Evolutionary conservation across 1,284 basidiomycete genomes (phyloP).

Genomic region (Cryptococcus neoformans): DNA sequence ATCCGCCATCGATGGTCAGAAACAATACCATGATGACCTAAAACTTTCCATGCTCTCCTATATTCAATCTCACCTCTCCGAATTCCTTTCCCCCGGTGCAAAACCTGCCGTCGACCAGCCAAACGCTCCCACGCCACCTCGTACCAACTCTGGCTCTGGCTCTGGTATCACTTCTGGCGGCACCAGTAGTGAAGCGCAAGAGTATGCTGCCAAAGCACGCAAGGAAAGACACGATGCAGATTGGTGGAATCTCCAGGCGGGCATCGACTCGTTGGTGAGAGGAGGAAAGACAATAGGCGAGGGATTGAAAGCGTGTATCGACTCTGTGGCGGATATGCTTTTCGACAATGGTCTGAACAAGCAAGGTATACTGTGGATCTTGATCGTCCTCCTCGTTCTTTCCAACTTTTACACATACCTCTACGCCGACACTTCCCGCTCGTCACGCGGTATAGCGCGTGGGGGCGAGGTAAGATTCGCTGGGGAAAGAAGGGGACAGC

Average conservation of each 20-base stretch:
- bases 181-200: slow-evolving; percentile 29
- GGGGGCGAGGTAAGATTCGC: no score
- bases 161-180: neutral
- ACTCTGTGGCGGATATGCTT: slow-evolving; percentile 64
- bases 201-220: slow-evolving; percentile 31
- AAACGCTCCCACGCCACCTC: neutral
- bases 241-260: slow-evolving; percentile 70
- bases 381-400: slow-evolving; percentile 67
- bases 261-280: slow-evolving; percentile 70
- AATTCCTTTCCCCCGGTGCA: slow-evolving; percentile 78
- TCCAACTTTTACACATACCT: slow-evolving; percentile 59
- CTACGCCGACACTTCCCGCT: slow-evolving; percentile 10
- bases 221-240: slow-evolving; percentile 36
- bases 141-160: neutral
- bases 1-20: slow-evolving; percentile 92
- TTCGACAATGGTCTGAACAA: slow-evolving; percentile 52
- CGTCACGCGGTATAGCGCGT: slow-evolving; percentile 13
- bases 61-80: slow-evolving; percentile 79
- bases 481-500: slow-evolving; percentile 5
- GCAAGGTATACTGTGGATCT: slow-evolving; percentile 61
- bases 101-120: neutral
- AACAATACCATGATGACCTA: slow-evolving; percentile 78
- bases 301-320: slow-evolving; percentile 59
- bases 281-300: slow-evolving; percentile 66
- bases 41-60: slow-evolving; percentile 82